These are phyloP conservation scores for Cyclostephanos tholiformis DNA, from an alignment of 108 stramenopile genomes.

Conservation along the genomic window DNA sequence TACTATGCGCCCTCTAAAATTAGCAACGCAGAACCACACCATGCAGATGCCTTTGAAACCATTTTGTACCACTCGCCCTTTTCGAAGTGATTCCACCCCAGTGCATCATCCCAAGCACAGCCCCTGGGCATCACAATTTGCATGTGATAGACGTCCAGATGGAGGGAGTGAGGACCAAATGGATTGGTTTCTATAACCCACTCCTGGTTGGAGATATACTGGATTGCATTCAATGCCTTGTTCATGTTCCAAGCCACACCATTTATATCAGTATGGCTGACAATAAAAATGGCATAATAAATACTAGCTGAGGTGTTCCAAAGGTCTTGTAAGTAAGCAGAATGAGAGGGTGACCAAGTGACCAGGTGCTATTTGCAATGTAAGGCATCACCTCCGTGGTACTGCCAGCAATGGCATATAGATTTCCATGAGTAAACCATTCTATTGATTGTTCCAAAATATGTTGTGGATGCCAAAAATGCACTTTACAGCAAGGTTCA, in stretches of 20 bases:
- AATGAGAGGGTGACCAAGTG: neutral
- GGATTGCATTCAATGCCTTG: constrained; percentile 21
- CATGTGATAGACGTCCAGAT: constrained; percentile 57
- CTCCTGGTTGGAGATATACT: constrained; percentile 40
- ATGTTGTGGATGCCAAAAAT: neutral
- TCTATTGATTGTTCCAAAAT: too few relatives aligned
- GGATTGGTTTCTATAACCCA: constrained; percentile 31
- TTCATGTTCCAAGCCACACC: constrained; percentile 29
- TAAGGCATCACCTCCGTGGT: neutral
- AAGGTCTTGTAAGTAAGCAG: too few relatives aligned
- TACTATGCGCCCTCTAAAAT: constrained; percentile 43
- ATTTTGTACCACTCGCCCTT: constrained; percentile 61
- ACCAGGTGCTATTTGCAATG: constrained; percentile 31
- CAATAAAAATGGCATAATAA: too few relatives aligned
- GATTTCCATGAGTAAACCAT: constrained; percentile 33
- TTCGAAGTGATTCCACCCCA: constrained; percentile 32
- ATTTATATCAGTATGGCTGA: too few relatives aligned
- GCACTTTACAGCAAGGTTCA: constrained; percentile 53
- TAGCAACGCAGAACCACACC: constrained; percentile 41
- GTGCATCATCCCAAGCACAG: too few relatives aligned
- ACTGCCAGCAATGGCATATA: constrained; percentile 34
- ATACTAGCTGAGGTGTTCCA: too few relatives aligned
- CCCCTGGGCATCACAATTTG: constrained; percentile 48
- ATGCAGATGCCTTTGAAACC: constrained; percentile 40
- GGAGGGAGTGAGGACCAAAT: constrained; percentile 45